Conservation (phyloP, 2,329 filamentous ascomycete genomes). For the Alternaria angustiovoidea region DNA sequence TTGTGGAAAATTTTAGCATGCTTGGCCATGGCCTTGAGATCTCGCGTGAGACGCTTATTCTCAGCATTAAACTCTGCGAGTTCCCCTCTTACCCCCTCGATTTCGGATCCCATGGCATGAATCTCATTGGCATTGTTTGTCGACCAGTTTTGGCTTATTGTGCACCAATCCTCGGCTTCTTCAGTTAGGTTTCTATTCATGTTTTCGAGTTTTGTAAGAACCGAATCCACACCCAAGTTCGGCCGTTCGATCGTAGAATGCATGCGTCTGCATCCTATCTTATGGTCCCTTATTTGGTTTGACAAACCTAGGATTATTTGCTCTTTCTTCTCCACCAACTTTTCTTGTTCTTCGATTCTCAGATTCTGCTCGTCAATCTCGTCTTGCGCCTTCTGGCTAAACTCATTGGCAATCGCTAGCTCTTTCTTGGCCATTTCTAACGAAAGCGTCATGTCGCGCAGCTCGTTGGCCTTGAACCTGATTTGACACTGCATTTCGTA, state of each 20-base stretch:
- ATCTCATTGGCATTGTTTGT: not conserved
- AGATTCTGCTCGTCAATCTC: not conserved
- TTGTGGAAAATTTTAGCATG: not conserved
- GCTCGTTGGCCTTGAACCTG: constrained; percentile 7
- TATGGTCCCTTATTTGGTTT: not conserved
- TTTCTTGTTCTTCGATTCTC: not conserved
- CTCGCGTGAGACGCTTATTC: not conserved
- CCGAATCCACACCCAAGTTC: not conserved
- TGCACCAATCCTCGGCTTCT: not conserved
- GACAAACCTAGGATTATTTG: not conserved
- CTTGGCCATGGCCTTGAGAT: not conserved
- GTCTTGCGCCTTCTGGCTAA: not conserved
- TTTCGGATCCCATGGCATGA: not conserved
- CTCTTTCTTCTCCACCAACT: not conserved
- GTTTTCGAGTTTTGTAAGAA: not conserved
- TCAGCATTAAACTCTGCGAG: not conserved
- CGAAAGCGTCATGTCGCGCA: constrained; percentile 6
- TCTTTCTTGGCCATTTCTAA: not conserved
- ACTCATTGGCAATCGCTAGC: not conserved
- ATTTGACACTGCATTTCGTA: constrained; percentile 11
- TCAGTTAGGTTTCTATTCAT: not conserved
- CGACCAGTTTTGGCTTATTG: not conserved
- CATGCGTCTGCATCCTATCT: not conserved
- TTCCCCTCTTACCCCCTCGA: not conserved
- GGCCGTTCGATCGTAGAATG: not conserved